A percentile compares a stretch with the other conserved stretches of the same genome.
These are phyloP conservation scores for Coemansia sp. DNA, from an alignment of 192 early-diverging fungal genomes.

Conservation along the genomic window DNA sequence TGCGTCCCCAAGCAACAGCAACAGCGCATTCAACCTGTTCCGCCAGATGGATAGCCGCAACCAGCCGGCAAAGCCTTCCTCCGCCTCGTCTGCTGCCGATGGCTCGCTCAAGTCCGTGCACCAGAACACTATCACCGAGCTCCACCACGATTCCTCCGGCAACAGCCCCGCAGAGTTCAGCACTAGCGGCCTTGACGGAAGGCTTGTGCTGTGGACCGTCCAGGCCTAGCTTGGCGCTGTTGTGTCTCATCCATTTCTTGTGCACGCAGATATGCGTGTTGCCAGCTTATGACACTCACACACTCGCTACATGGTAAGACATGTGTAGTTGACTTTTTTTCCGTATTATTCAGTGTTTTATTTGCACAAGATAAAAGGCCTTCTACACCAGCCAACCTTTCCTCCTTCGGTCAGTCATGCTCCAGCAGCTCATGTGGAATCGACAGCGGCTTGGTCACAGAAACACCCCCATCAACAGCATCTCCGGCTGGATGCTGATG, in stretches of 20 bases:
- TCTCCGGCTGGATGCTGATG: neutral
- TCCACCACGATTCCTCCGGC: conserved; percentile 34
- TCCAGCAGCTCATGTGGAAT: conserved; percentile 7
- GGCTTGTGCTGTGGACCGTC: conserved; percentile 47
- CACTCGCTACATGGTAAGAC: neutral
- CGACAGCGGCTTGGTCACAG: conserved; percentile 1
- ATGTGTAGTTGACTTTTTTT: too few species aligned
- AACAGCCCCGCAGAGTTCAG: conserved; percentile 30
- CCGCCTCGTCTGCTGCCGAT: conserved; percentile 18
- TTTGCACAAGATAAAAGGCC: neutral
- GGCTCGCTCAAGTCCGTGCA: conserved; percentile 76
- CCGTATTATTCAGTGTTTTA: neutral
- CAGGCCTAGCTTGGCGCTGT: conserved; percentile 17
- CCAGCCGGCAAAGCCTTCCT: conserved; percentile 51
- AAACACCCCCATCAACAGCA: conserved; percentile 2
- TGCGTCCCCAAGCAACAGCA: conserved; percentile 56
- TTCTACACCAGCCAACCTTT: neutral
- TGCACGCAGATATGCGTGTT: neutral
- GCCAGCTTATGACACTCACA: neutral
- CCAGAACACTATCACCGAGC: conserved; percentile 94
- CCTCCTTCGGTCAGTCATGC: neutral
- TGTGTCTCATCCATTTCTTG: neutral
- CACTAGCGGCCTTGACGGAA: conserved; percentile 52
- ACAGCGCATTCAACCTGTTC: conserved; percentile 84
- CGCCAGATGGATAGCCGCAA: conserved; percentile 87